Evolutionary conservation across 768 basidiomycete genomes (phyloP).

Genomic region (Punctularia strigosozonata): DNA sequence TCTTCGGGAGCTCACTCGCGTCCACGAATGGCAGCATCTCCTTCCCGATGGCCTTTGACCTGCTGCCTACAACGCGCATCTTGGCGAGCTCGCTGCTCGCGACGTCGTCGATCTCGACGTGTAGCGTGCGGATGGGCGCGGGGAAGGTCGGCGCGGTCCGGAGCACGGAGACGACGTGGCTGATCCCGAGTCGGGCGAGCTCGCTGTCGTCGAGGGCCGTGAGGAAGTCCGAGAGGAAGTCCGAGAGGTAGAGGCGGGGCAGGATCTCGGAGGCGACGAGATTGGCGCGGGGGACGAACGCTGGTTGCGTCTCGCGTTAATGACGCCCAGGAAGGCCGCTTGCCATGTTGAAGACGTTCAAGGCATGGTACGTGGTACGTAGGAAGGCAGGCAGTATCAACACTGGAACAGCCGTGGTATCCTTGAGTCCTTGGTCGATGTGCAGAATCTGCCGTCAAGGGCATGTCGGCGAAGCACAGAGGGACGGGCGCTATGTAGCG

Average conservation of each 20-base stretch:
- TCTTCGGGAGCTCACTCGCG: constrained; percentile 44
- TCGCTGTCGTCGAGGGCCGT: constrained; percentile 39
- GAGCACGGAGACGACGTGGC: constrained; percentile 60
- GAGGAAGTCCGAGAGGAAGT: constrained; percentile 42
- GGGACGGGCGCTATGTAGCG: no score
- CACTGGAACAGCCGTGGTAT: not conserved
- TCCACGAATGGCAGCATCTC: constrained; percentile 50
- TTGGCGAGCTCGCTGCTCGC: no score
- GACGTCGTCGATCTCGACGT: no score
- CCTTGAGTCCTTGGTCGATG: no score
- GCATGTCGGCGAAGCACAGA: no score
- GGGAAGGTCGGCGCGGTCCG: constrained; percentile 38
- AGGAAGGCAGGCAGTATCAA: not conserved
- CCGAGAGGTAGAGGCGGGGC: constrained; percentile 51
- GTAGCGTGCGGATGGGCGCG: constrained; percentile 10
- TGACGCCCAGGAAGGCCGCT: no score
- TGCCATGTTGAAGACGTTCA: no score
- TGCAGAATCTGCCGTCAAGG: no score
- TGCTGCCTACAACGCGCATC: not conserved
- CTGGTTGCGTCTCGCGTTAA: no score
- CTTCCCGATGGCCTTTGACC: constrained; percentile 43
- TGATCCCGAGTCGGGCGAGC: constrained; percentile 49
- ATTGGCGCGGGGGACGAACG: no score
- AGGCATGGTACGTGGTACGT: no score
- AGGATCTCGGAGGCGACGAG: constrained; percentile 23